Conservation (phyloP, 441 rosid species). For the Melastoma candidum region DNA sequence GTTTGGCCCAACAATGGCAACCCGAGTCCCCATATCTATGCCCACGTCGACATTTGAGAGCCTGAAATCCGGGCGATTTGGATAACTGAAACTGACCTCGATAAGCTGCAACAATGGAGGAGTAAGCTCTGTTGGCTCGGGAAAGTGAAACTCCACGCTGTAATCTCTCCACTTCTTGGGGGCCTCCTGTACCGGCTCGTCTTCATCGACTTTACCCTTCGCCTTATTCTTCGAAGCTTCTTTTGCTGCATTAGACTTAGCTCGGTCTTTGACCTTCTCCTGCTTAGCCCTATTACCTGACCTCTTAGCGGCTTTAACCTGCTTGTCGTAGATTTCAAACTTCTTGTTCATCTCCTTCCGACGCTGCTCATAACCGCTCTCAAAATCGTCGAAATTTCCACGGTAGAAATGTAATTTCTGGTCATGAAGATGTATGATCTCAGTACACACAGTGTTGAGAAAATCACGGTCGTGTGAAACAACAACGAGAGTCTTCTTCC, state of each 20-base stretch:
- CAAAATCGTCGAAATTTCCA: conserved; percentile 79
- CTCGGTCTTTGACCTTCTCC: conserved; percentile 50
- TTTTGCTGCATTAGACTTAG: conserved; percentile 44
- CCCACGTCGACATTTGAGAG: conserved; percentile 79
- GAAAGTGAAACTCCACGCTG: conserved; percentile 86
- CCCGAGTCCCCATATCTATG: conserved; percentile 92
- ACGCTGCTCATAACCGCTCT: conserved; percentile 63
- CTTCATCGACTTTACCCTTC: conserved; percentile 69
- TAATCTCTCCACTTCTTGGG: conserved; percentile 85
- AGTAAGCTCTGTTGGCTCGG: conserved; percentile 90
- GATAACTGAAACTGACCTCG: conserved; percentile 81
- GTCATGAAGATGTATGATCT: conserved; percentile 86
- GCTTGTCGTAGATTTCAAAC: conserved; percentile 55
- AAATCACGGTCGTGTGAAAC: conserved; percentile 96
- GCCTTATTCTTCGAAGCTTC: conserved; percentile 49
- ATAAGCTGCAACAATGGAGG: conserved; percentile 84
- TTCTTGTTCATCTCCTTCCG: conserved; percentile 68
- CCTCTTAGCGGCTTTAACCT: conserved; percentile 70
- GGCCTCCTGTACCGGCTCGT: conserved; percentile 54
- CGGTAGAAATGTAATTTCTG: conserved; percentile 68
- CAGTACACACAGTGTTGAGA: conserved; percentile 84
- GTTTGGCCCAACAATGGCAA: conserved; percentile 87
- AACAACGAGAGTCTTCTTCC: conserved; percentile 92
- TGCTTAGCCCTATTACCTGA: conserved; percentile 72
- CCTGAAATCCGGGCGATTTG: conserved; percentile 66